Evolutionary conservation across 1,284 basidiomycete genomes (phyloP), one percentile per base, ranked within the genome.

Genomic region (Irpex lacteus): DNA sequence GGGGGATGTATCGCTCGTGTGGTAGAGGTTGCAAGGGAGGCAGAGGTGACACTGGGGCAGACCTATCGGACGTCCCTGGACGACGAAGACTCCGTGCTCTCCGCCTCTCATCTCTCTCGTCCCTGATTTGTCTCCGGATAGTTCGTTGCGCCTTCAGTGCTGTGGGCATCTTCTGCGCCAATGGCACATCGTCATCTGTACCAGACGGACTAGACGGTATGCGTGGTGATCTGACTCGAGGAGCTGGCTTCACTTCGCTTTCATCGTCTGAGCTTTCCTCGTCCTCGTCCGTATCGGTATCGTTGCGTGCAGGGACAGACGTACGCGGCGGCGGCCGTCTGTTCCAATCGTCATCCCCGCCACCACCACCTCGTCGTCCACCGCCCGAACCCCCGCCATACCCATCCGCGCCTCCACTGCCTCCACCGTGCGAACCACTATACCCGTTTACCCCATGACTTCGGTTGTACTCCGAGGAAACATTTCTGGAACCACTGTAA

Each of bases 81-180:
- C 61, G 69, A 1, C 71, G 66, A n/a, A 70, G 64, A 34, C 70
- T 80, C 11, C 83, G 81, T 61, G 88, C 85, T 36, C 80, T 74
- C 67, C 81, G 79, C 57, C 85, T 79, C 68, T 83, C 80, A 40
- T 87, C 84, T 58, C 87, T 80, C 76, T 92, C 90, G 66, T 89
- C 85, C 58, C 82, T 81, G 26, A 91, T 85, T 72, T 92, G 84
- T 57, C 81, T 79, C 18, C 90, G 84, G 61, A 95, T 91, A 2
- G 89, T 88, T 68, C 85, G 85, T 71, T 95, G 92, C 11, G 91
- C 92, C 5, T 79, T 83, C 63, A 95, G 76, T 2, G 92, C 92
- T 0, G 85, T 87, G 7, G 92, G 92, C 57, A 94, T 91, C 37
- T 87, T 81, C 66, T 86, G 86, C 2, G 91, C 92, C 13, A 95